Conservation (phyloP, 495 filamentous ascomycete genomes). For the Penicillium parvum region DNA sequence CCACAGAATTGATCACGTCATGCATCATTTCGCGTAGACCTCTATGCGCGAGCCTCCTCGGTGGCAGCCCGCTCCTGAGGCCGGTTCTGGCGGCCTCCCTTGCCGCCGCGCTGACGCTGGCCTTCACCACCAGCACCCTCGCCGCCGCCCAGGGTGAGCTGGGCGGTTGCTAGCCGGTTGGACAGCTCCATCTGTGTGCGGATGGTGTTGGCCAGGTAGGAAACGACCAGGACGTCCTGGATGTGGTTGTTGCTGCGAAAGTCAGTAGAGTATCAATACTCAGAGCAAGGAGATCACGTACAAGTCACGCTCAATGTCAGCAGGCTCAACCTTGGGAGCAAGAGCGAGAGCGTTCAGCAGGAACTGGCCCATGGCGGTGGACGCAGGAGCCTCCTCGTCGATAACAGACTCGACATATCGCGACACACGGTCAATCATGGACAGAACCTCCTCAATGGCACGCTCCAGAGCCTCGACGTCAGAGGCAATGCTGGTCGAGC, state of each 20-base stretch:
- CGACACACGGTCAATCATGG: constrained; percentile 82
- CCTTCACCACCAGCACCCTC: constrained; percentile 37
- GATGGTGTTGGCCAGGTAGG: constrained; percentile 96
- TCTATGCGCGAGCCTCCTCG: constrained; percentile 44
- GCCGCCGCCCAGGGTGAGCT: constrained; percentile 60
- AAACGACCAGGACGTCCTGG: constrained; percentile 94
- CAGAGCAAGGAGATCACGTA: constrained; percentile 35
- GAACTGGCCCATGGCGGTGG: constrained; percentile 87
- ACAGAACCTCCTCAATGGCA: constrained; percentile 76
- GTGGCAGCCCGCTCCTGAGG: constrained; percentile 31
- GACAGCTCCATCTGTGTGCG: constrained; percentile 98
- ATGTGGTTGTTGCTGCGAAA: constrained; percentile 84
- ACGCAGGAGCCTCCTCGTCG: constrained; percentile 63
- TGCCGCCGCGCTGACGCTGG: constrained; percentile 45
- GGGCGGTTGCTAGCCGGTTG: constrained; percentile 83
- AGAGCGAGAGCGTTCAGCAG: constrained; percentile 86
- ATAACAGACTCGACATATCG: constrained; percentile 85
- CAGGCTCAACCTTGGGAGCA: constrained; percentile 85
- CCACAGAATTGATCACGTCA: constrained; percentile 22
- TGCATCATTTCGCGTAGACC: constrained; percentile 22
- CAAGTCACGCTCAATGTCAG: constrained; percentile 92
- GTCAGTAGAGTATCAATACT: constrained; percentile 38
- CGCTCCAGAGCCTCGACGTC: constrained; percentile 86
- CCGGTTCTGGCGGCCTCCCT: constrained; percentile 45
- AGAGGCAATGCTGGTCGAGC: constrained; percentile 64